Evolutionary conservation across 345 rosid species (phyloP).

Genomic region (Pelargonium nanum): DNA sequence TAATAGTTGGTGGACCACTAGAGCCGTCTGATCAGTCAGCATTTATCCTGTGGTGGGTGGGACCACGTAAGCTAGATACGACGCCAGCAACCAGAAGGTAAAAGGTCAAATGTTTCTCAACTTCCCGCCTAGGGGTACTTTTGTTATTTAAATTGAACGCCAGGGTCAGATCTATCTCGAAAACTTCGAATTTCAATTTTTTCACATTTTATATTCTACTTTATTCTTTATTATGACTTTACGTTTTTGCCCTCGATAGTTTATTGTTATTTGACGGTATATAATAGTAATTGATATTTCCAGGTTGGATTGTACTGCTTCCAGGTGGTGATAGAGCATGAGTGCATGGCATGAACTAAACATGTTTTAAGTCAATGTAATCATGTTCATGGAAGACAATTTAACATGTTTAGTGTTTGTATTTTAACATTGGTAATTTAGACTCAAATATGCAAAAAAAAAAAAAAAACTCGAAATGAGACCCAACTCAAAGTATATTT

Average conservation of each 20-base stretch:
- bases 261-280: neutral
- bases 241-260: neutral
- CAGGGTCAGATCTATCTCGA: neutral
- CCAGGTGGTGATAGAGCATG: no score
- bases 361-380: no score
- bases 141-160: neutral
- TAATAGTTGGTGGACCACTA: no score
- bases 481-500: no score
- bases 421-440: no score
- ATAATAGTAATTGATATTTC: neutral
- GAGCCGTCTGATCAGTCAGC: no score
- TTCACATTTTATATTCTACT: no score
- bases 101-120: neutral
- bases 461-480: no score
- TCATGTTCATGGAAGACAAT: no score
- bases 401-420: no score
- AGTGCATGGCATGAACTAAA: no score
- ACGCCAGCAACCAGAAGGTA: neutral
- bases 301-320: neutral
- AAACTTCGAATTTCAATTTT: neutral
- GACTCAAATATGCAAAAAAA: no score
- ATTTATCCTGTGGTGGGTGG: neutral
- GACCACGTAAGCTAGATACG: neutral
- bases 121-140: neutral
- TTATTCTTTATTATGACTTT: neutral